These are phyloP conservation scores for Handroanthus guayacan DNA, from an alignment of 257 asterid genomes.

Conservation along the genomic window DNA sequence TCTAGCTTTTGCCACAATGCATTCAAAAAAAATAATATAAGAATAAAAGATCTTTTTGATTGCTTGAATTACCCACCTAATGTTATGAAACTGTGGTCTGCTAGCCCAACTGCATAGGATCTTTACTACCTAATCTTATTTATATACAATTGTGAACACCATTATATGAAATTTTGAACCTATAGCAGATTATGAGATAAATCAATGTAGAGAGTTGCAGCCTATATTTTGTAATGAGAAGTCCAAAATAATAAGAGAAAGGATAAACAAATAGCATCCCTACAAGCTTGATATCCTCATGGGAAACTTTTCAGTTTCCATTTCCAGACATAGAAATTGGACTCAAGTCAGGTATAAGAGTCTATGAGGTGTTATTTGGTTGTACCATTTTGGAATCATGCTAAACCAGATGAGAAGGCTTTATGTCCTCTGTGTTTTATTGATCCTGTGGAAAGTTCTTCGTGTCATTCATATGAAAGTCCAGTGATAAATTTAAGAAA, in stretches of 20 bases:
- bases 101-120: constrained; percentile 73
- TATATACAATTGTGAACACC: constrained; percentile 77
- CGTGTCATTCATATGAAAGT: not conserved
- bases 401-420: constrained; percentile 50
- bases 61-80: constrained; percentile 52
- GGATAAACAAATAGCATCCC: constrained; percentile 30
- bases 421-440: constrained; percentile 49
- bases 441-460: constrained; percentile 43
- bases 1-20: constrained; percentile 63
- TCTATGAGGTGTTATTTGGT: constrained; percentile 51
- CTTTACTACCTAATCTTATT: constrained; percentile 72
- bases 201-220: constrained; percentile 6
- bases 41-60: not conserved
- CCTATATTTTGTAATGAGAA: not conserved
- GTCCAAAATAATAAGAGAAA: not conserved
- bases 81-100: constrained; percentile 77
- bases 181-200: constrained; percentile 30
- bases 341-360: constrained; percentile 64
- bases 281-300: constrained; percentile 76
- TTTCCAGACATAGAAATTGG: constrained; percentile 68
- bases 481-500: not conserved
- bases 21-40: constrained; percentile 10
- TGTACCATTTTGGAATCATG: constrained; percentile 59
- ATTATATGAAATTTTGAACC: constrained; percentile 78
- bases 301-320: constrained; percentile 66